These are phyloP conservation scores for Microsporum ferrugineum DNA, from an alignment of 2,329 filamentous ascomycete genomes.

Conservation along the genomic window DNA sequence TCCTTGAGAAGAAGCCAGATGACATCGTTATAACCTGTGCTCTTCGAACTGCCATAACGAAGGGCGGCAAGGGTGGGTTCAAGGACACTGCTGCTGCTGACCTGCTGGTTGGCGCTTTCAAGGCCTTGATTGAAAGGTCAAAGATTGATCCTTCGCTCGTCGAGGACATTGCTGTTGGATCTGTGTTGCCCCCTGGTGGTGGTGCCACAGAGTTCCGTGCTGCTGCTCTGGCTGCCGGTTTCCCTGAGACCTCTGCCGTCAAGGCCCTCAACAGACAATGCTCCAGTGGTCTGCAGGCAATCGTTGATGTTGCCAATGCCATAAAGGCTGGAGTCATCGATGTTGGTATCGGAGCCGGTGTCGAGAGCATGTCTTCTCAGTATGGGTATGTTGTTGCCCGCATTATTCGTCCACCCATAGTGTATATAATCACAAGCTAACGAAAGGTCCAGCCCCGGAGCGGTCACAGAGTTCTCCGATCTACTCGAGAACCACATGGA, in stretches of 20 bases:
- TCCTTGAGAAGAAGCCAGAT: slow-evolving; percentile 44
- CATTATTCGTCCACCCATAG: background rate
- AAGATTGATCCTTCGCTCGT: slow-evolving; percentile 78
- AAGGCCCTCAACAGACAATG: slow-evolving; percentile 89
- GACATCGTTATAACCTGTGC: slow-evolving; percentile 84
- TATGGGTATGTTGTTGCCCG: slow-evolving; percentile 58
- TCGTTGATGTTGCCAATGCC: slow-evolving; percentile 86
- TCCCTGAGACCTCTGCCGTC: slow-evolving; percentile 74
- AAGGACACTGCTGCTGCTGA: slow-evolving; percentile 88
- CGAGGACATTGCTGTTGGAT: slow-evolving; percentile 85
- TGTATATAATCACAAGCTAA: background rate
- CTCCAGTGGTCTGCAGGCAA: slow-evolving; percentile 82
- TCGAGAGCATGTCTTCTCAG: slow-evolving; percentile 89
- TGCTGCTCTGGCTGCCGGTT: slow-evolving; percentile 78
- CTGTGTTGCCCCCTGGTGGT: slow-evolving; percentile 81
- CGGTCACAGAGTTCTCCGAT: slow-evolving; percentile 87
- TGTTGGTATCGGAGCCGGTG: slow-evolving; percentile 81
- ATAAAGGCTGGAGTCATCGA: slow-evolving; percentile 91
- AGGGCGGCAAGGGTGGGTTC: slow-evolving; percentile 84
- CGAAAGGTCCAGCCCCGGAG: slow-evolving; percentile 48
- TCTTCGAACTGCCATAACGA: slow-evolving; percentile 83
- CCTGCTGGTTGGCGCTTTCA: slow-evolving; percentile 72
- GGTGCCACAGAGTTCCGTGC: slow-evolving; percentile 96
- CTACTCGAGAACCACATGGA: slow-evolving; percentile 70
- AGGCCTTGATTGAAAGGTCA: slow-evolving; percentile 69